Evolutionary conservation across 176 grass and related monocot genomes (phyloP).

Genomic region (Ensete glaucum): DNA sequence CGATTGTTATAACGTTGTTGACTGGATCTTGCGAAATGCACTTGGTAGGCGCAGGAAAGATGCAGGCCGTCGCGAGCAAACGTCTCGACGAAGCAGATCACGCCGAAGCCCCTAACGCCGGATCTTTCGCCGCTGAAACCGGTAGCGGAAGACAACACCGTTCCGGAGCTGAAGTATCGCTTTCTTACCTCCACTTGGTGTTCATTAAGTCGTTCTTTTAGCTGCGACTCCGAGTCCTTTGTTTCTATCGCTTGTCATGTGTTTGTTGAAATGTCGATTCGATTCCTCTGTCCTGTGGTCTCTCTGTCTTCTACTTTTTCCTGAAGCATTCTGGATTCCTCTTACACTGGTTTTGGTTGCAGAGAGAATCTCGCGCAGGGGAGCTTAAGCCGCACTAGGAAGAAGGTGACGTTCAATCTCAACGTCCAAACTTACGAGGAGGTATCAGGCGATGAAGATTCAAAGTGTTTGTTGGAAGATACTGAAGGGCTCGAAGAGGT

Average conservation of each 20-base stretch:
- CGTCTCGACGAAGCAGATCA: conserved; percentile 27
- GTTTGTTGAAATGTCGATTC: not conserved
- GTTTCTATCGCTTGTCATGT: not conserved
- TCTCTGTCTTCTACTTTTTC: not conserved
- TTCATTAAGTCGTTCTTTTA: not conserved
- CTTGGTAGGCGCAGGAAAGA: conserved; percentile 12
- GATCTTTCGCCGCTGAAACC: conserved; percentile 15
- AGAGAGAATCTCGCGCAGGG: conserved; percentile 63
- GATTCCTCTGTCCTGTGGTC: not conserved
- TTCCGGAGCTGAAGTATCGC: conserved; percentile 31
- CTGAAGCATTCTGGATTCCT: not conserved
- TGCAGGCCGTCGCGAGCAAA: conserved; percentile 1
- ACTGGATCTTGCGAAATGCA: not conserved
- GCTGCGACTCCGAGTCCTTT: not conserved
- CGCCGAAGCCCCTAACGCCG: conserved; percentile 21
- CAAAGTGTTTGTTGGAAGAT: conserved; percentile 11
- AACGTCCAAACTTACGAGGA: conserved; percentile 68
- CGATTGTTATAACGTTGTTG: not conserved
- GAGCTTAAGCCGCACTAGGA: conserved; percentile 38
- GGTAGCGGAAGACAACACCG: conserved; percentile 33
- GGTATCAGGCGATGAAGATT: not conserved
- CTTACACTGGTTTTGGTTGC: not conserved
- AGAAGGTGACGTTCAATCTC: conserved; percentile 93
- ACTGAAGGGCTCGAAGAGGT: conserved; percentile 15
- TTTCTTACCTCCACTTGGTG: not conserved